Conservation (phyloP, 108 stramenopile genomes). For the Nannochloropsis oceanica region DNA sequence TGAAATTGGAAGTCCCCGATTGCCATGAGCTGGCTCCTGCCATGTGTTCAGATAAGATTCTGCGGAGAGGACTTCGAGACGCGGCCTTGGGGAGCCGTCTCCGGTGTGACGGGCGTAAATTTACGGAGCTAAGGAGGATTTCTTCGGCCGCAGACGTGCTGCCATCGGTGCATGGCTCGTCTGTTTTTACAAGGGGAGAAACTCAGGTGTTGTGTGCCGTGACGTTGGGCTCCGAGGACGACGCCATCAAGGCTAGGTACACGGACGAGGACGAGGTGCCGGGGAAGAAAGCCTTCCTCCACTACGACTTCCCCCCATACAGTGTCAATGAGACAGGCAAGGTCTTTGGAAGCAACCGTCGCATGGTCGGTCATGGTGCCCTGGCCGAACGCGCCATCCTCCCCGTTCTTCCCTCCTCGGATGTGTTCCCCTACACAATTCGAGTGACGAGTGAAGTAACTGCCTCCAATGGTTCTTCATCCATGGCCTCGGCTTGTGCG, state of each 20-base stretch:
- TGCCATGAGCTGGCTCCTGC: background rate
- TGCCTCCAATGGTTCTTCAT: slow-evolving; percentile 55
- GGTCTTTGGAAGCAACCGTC: slow-evolving; percentile 35
- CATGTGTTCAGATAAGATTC: slow-evolving; percentile 10
- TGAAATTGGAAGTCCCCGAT: slow-evolving; percentile 3
- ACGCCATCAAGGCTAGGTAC: background rate
- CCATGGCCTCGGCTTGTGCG: slow-evolving; percentile 79
- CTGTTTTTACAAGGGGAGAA: slow-evolving; percentile 79
- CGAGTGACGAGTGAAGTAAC: slow-evolving; percentile 64
- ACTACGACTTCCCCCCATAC: slow-evolving; percentile 87
- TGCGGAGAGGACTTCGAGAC: slow-evolving; percentile 10
- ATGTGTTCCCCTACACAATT: slow-evolving; percentile 63
- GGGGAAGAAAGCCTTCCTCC: slow-evolving; percentile 50
- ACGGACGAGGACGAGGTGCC: background rate
- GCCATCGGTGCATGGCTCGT: slow-evolving; percentile 46
- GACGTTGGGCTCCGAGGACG: slow-evolving; percentile 51
- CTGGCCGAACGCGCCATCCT: slow-evolving; percentile 70
- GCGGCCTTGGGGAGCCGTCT: background rate
- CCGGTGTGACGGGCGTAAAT: slow-evolving; percentile 11
- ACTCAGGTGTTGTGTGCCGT: slow-evolving; percentile 77
- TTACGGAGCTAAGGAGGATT: background rate
- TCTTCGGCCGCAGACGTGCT: slow-evolving; percentile 11
- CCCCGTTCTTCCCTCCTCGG: slow-evolving; percentile 51
- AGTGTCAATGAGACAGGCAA: slow-evolving; percentile 66
- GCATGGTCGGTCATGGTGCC: slow-evolving; percentile 66